Percentiles rank a stretch among this genome's conserved stretches.
These are phyloP conservation scores for Eleusine indica DNA, from an alignment of 176 grass and related monocot genomes.

Conservation along the genomic window DNA sequence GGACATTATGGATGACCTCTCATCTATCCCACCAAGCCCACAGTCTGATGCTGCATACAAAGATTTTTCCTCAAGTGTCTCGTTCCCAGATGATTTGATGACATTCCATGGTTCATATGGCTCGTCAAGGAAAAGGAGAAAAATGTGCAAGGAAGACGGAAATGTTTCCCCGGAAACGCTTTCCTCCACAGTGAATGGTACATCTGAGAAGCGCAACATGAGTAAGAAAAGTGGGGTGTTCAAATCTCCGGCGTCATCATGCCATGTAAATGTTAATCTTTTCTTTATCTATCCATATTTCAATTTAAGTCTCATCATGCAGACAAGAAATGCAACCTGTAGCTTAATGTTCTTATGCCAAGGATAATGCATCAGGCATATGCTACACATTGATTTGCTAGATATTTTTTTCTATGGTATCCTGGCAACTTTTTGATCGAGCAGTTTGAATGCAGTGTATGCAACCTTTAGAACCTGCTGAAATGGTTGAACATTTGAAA, in stretches of 20 bases:
- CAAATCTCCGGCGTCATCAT: constrained; percentile 46
- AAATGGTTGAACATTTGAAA: constrained; percentile 94
- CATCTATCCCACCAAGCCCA: constrained; percentile 52
- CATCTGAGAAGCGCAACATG: constrained; percentile 32
- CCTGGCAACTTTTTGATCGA: neutral
- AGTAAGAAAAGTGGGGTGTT: constrained; percentile 44
- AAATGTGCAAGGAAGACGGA: constrained; percentile 42
- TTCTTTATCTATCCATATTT: neutral
- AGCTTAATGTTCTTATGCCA: constrained; percentile 11
- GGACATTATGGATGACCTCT: constrained; percentile 87
- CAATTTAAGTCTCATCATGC: constrained; percentile 25
- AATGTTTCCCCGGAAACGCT: constrained; percentile 34
- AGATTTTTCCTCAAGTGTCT: constrained; percentile 17
- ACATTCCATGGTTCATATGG: neutral
- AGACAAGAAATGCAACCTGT: constrained; percentile 8
- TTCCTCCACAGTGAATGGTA: constrained; percentile 33
- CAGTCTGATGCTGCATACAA: constrained; percentile 38
- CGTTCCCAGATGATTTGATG: constrained; percentile 4
- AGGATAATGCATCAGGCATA: constrained; percentile 23
- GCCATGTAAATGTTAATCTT: constrained; percentile 56
- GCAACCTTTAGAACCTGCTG: constrained; percentile 59
- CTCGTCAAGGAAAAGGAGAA: constrained; percentile 49
- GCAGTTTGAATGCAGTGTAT: constrained; percentile 49
- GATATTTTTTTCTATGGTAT: neutral
- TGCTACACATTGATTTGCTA: neutral